Conservation (phyloP, 306 rosid species). For the Malus domestica region ASM211411v1 NC_041799.1:30281001-30281500, state of each 20-base stretch:
- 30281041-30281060: background rate
- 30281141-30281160: background rate
- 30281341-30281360: conserved; percentile 10
- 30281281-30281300: background rate
- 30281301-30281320: background rate
- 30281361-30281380: background rate
- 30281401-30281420: background rate
- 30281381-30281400: background rate
- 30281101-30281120: background rate
- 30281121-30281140: background rate
- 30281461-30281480: background rate
- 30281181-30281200: background rate
- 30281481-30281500: background rate
- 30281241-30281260: background rate
- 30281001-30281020: background rate
- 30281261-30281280: background rate
- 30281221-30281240: background rate
- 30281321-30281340: background rate
- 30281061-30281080: background rate
- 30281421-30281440: background rate
- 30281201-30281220: background rate
- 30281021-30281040: background rate
- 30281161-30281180: conserved; percentile 8
- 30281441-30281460: background rate
- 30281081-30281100: background rate